Percentiles rank a stretch among this genome's conserved stretches.
Conservation (phyloP, 2,329 filamentous ascomycete genomes). For the Claviceps citrina region DNA sequence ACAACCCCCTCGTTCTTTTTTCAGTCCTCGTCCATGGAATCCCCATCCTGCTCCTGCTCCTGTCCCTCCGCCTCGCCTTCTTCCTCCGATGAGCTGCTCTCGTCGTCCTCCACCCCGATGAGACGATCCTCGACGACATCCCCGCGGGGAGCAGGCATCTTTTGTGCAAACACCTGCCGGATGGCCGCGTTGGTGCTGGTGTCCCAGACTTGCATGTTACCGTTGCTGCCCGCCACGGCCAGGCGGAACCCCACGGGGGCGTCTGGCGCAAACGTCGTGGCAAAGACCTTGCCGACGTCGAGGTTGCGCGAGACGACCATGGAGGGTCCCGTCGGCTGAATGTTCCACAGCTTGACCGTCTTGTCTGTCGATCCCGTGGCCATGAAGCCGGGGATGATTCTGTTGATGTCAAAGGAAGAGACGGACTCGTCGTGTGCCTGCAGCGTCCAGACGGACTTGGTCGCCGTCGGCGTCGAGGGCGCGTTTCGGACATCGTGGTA, state of each 20-base stretch:
- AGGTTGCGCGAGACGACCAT: constrained; percentile 87
- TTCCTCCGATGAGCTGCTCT: constrained; percentile 45
- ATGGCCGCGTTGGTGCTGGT: constrained; percentile 85
- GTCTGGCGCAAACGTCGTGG: constrained; percentile 79
- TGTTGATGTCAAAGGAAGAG: constrained; percentile 85
- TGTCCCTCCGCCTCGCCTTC: constrained; percentile 41
- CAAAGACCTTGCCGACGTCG: constrained; percentile 90
- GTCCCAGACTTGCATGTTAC: constrained; percentile 86
- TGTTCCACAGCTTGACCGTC: constrained; percentile 93
- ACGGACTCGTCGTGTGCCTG: constrained; percentile 91
- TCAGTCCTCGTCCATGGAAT: constrained; percentile 15
- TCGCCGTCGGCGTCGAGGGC: constrained; percentile 54
- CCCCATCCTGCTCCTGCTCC: constrained; percentile 8
- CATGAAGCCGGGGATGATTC: constrained; percentile 77
- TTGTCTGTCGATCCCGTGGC: constrained; percentile 89
- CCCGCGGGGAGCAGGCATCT: constrained; percentile 42
- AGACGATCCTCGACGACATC: constrained; percentile 59
- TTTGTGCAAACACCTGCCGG: constrained; percentile 61
- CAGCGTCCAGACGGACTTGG: constrained; percentile 82
- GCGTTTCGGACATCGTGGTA: constrained; percentile 75
- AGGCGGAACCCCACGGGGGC: constrained; percentile 80
- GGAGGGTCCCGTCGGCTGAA: constrained; percentile 61
- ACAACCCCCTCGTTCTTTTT: not conserved
- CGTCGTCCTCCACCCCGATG: constrained; percentile 54
- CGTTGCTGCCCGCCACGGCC: constrained; percentile 88